phyloP scores from a whole-genome alignment of 2,329 filamentous ascomycete species.

The Domatiomyces catenatus region DNA sequence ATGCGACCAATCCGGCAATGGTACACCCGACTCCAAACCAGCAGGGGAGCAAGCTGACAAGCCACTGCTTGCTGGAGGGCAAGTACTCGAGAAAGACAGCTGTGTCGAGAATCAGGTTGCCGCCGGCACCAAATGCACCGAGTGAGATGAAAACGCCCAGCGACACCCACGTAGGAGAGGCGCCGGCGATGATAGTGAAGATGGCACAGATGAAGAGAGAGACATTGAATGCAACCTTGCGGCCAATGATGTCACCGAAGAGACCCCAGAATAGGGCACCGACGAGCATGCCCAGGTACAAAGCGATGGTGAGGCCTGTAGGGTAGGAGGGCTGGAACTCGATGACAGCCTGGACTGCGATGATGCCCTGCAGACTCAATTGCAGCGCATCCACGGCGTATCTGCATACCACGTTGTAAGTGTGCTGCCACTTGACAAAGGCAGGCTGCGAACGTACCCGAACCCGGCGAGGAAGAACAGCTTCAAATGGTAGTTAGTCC shows the following conservation, averaged over 20 bases:
- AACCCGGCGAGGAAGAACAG: conserved; percentile 47
- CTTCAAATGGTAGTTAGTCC: conserved; percentile 44
- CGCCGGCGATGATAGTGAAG: conserved; percentile 49
- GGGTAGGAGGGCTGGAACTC: conserved; percentile 16
- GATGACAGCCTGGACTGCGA: conserved; percentile 2
- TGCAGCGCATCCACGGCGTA: conserved; percentile 21
- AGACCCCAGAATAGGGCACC: conserved; percentile 50
- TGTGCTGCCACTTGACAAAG: neutral
- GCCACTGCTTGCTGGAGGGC: conserved; percentile 45
- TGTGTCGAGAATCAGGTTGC: conserved; percentile 18
- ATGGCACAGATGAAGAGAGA: conserved; percentile 47
- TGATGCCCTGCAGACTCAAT: conserved; percentile 3
- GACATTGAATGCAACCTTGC: conserved; percentile 52
- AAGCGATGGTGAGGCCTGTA: conserved; percentile 26
- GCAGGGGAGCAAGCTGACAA: conserved; percentile 24
- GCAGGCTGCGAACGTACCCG: conserved; percentile 25
- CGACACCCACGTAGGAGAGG: conserved; percentile 39
- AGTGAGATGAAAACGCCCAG: conserved; percentile 1
- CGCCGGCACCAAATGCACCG: conserved; percentile 4
- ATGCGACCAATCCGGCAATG: conserved; percentile 28
- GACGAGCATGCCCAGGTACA: conserved; percentile 26
- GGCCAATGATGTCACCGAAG: conserved; percentile 50
- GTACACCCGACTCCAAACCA: conserved; percentile 20
- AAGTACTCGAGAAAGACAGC: conserved; percentile 43
- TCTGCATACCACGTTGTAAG: neutral